Conservation (phyloP, 495 filamentous ascomycete genomes). For the Trichoderma virens region DNA sequence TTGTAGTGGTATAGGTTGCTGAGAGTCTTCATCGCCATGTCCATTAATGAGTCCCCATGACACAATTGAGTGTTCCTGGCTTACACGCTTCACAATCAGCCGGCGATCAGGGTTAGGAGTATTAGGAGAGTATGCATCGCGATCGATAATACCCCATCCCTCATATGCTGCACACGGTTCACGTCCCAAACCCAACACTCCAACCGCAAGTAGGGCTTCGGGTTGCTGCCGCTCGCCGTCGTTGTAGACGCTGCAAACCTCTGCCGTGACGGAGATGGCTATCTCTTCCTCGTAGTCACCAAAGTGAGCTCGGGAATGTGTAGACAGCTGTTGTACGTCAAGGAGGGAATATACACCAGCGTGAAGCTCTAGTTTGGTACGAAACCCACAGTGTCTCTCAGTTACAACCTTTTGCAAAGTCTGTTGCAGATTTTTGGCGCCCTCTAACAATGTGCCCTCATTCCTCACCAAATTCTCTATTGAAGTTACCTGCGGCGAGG, state of each 20-base stretch:
- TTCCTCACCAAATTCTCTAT: constrained; percentile 28
- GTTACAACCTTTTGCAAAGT: not conserved
- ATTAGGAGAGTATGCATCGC: constrained; percentile 24
- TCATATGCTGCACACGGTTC: constrained; percentile 59
- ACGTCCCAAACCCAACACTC: constrained; percentile 62
- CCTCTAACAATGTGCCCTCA: not conserved
- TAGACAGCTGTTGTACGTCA: constrained; percentile 76
- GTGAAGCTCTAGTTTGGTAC: constrained; percentile 22
- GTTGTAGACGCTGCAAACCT: constrained; percentile 65
- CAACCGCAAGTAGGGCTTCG: constrained; percentile 65
- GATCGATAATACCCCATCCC: constrained; percentile 62
- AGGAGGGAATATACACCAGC: constrained; percentile 48
- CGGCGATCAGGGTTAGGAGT: constrained; percentile 39
- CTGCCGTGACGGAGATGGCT: constrained; percentile 61
- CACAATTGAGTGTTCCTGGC: constrained; percentile 62
- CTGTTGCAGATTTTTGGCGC: not conserved
- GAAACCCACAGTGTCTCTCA: not conserved
- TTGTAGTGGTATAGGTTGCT: constrained; percentile 34
- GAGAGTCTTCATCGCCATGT: constrained; percentile 26
- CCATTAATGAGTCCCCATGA: constrained; percentile 25
- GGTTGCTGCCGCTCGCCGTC: constrained; percentile 36
- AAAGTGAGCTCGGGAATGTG: constrained; percentile 44
- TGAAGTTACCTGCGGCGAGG: constrained; percentile 68
- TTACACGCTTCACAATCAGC: constrained; percentile 49
- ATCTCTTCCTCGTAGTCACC: constrained; percentile 45